A percentile compares a stretch with the other conserved stretches of the same genome.
phyloP scores from a whole-genome alignment of 352 stramenopile genomes.

The Aphanomyces euteiches region DNA sequence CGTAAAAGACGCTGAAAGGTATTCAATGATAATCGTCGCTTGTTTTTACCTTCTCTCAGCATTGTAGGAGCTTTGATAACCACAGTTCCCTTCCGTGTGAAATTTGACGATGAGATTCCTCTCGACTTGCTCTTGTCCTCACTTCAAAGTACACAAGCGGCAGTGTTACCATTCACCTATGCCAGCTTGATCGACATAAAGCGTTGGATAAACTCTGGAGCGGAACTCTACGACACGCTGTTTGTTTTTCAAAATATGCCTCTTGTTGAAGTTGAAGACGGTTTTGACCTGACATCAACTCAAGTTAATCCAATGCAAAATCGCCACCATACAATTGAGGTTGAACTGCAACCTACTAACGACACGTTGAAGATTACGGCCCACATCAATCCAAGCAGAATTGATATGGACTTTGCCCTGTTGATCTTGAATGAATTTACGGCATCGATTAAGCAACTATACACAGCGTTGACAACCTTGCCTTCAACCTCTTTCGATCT shows the following conservation, averaged over 20 bases:
- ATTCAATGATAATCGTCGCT: not conserved
- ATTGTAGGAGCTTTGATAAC: not conserved
- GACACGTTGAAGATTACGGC: no score
- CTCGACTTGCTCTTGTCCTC: not conserved
- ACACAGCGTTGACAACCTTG: no score
- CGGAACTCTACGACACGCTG: slow-evolving; percentile 10
- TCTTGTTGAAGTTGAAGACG: no score
- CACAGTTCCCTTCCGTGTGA: slow-evolving; percentile 7
- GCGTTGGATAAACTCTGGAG: not conserved
- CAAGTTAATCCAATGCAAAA: no score
- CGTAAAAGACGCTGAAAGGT: not conserved
- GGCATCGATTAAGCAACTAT: no score
- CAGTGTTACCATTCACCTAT: not conserved
- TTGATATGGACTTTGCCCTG: no score
- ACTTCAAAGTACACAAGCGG: not conserved
- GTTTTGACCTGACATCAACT: no score
- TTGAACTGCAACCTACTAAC: no score
- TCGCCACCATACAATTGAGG: no score
- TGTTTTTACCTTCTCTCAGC: not conserved
- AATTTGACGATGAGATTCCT: not conserved
- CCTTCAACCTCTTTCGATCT: no score
- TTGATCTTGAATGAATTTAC: no score
- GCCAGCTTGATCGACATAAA: not conserved
- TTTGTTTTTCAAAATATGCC: slow-evolving; percentile 5
- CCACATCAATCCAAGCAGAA: no score